Evolutionary conservation across 176 grass and related monocot species (phyloP).

Genomic region (Carex kokanica): DNA sequence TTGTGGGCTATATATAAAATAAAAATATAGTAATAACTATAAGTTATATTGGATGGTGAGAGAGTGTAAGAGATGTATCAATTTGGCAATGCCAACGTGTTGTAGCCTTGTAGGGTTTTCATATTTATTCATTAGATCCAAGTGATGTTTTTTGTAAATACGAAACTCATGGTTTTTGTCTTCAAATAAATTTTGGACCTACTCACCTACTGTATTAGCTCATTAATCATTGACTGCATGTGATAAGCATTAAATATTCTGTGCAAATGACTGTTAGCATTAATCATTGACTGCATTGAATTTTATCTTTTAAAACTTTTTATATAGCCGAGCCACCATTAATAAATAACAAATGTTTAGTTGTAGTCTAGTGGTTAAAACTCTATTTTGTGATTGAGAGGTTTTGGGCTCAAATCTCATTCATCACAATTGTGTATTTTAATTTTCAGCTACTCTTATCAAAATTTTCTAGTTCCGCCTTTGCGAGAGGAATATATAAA

Average conservation of each 20-base stretch:
- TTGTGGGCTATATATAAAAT: neutral
- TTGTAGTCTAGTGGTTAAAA: too few relatives aligned
- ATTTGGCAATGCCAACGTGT: neutral
- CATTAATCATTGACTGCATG: neutral
- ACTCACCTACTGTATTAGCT: neutral
- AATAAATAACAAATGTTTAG: too few relatives aligned
- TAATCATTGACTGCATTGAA: too few relatives aligned
- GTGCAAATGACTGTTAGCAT: neutral
- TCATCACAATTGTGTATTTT: too few relatives aligned
- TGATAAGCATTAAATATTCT: neutral
- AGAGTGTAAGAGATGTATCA: neutral
- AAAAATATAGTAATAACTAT: conserved; percentile 5
- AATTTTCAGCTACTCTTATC: too few relatives aligned
- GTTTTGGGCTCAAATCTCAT: too few relatives aligned
- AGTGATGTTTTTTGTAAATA: conserved; percentile 13
- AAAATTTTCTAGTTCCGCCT: too few relatives aligned
- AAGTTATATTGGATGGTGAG: conserved; percentile 13
- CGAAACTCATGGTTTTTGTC: neutral
- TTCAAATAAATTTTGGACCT: neutral
- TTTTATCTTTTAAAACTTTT: too few relatives aligned
- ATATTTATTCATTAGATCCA: neutral
- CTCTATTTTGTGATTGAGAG: too few relatives aligned
- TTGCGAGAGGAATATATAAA: neutral
- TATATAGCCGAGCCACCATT: too few relatives aligned
- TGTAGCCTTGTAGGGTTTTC: conserved; percentile 12